Percentiles rank a stretch among this genome's conserved stretches.
These are phyloP conservation scores for Ophiostoma montium DNA, from an alignment of 2,329 filamentous ascomycete species.

Conservation along the genomic window DNA sequence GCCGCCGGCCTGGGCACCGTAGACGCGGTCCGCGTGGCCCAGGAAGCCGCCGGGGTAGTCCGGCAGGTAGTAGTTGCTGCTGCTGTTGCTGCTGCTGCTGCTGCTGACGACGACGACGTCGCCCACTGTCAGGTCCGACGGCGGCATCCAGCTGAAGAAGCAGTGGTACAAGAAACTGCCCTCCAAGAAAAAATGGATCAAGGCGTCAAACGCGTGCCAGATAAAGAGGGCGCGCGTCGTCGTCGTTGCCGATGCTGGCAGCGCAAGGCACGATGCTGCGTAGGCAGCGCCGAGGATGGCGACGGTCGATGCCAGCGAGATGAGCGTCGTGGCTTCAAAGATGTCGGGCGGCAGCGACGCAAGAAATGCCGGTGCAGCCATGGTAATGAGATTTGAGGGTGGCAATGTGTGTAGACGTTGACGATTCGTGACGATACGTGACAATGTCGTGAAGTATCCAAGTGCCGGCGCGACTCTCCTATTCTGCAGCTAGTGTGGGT, in stretches of 20 bases:
- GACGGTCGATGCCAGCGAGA: constrained; percentile 42
- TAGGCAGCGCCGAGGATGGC: constrained; percentile 38
- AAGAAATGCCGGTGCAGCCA: constrained; percentile 2
- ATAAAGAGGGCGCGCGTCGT: constrained; percentile 73
- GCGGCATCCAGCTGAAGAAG: constrained; percentile 52
- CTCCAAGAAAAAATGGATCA: constrained; percentile 86
- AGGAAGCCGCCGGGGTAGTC: constrained; percentile 33
- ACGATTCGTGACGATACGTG: too few relatives aligned
- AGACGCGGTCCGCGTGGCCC: constrained; percentile 32
- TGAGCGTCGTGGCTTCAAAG: constrained; percentile 45
- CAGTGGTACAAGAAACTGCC: constrained; percentile 87
- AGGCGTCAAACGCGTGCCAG: constrained; percentile 87
- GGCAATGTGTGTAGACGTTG: not conserved
- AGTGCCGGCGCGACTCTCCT: too few relatives aligned
- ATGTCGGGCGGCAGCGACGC: constrained; percentile 35
- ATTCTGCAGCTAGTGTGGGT: not conserved
- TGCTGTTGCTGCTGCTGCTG: constrained; percentile 19
- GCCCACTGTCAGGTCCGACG: constrained; percentile 18
- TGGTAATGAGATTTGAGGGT: not conserved
- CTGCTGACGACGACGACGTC: too few relatives aligned
- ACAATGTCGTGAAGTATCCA: too few relatives aligned
- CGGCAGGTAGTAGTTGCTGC: constrained; percentile 28
- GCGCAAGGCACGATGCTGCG: constrained; percentile 29
- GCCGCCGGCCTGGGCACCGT: constrained; percentile 43
- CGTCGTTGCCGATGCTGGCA: constrained; percentile 37